Evolutionary conservation across 2,329 filamentous ascomycete genomes (phyloP).

Genomic region (Lasiodiplodia gonubiensis): DNA sequence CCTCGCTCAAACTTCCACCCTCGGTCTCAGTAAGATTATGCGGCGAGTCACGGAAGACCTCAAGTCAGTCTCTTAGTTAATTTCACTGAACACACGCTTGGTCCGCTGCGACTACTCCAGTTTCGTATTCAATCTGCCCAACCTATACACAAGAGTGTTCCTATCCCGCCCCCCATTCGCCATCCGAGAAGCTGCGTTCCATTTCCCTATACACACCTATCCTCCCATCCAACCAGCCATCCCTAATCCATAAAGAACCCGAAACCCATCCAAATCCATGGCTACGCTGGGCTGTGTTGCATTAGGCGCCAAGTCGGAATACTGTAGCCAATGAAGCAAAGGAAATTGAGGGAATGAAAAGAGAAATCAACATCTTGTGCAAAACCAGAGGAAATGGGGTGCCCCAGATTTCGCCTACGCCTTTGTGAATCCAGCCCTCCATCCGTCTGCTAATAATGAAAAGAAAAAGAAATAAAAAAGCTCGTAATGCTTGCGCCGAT

Average conservation of each 20-base stretch:
- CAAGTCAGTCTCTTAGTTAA: not conserved
- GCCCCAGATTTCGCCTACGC: slow-evolving; percentile 9
- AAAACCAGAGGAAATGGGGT: slow-evolving; percentile 3
- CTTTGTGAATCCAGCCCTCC: not conserved
- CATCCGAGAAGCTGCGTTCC: slow-evolving; percentile 8
- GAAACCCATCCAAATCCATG: slow-evolving; percentile 11
- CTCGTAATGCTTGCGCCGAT: slow-evolving; percentile 26
- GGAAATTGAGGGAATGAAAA: not conserved
- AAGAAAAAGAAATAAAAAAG: not conserved
- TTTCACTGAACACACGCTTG: not conserved
- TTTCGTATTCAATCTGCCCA: slow-evolving; percentile 26
- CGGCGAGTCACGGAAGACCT: not conserved
- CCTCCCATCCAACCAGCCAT: not conserved
- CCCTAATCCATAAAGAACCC: slow-evolving; percentile 11
- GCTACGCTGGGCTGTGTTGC: not conserved
- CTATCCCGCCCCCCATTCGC: slow-evolving; percentile 9
- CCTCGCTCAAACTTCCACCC: not conserved
- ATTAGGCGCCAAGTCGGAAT: not conserved
- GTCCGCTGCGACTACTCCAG: not conserved
- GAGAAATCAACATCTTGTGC: slow-evolving; percentile 5
- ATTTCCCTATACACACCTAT: not conserved
- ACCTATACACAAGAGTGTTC: slow-evolving; percentile 12
- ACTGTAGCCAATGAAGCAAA: slow-evolving; percentile 8
- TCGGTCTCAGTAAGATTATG: slow-evolving; percentile 1
- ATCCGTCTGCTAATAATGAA: not conserved